Base-by-base conservation (phyloP, 768 basidiomycete species). In the Phlebiopsis flavidoalba region DNA sequence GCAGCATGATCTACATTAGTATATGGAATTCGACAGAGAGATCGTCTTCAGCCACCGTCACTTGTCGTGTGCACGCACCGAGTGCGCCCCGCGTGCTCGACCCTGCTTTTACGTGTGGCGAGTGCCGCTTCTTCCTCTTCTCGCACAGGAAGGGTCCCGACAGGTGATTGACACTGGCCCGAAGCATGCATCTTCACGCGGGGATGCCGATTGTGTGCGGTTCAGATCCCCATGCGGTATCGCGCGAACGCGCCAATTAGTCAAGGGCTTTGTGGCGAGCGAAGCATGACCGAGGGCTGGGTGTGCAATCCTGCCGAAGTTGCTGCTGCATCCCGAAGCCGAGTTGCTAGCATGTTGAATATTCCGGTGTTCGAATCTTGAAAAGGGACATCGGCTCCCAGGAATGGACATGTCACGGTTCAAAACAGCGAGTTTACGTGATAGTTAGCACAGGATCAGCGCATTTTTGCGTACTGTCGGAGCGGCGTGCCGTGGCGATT, bases 1-100 rank as follows among this genome's bases (percentile, higher is more conserved):
- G 53, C 64, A 33, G 64, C 65, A 43, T 64, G 60, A 63, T 36
- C 59, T 48, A 51, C 19, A 52, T 49, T 22, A 36, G 51, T 58
- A 47, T 50, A 60, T 53, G 60, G n/a, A 11, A 15, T 21, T 57
- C 56, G n/a, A n/a, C n/a, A n/a, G 6, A 11, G 26, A 31, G 26
- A 31, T 31, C 26, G 3, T 31, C 26, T 6, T 31, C 26, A n/a
- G 22, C 14, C 33, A 22, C 37, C 35, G 37, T 43, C 37, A 21
- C 21, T 5, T 15, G 35, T 15, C 37, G 26, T 45, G 54, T 45
- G 53, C 53, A 21, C 35, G 45, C 57, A n/a, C 24, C 55, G 40
- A 17, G 14, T 45, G 21, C 12, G 43, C 15, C 12, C 11, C 55
- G 15, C 35, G 52, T 35, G 35, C 52, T 26, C 40, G 40, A 43